Conservation (phyloP, 1,139 yeast genomes). For the Saccharomyces hybrid region DNA sequence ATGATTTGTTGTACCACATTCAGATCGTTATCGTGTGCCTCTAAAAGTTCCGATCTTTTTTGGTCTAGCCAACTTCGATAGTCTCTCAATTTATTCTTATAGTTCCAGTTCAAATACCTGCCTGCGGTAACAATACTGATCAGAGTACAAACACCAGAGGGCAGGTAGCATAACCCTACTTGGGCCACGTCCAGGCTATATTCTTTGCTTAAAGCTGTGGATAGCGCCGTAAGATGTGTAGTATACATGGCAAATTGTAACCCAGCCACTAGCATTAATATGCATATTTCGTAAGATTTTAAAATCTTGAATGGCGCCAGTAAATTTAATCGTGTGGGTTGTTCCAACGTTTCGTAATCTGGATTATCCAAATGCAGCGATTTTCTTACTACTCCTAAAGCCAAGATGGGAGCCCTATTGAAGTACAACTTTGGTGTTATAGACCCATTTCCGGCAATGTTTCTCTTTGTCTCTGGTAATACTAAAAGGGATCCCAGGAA, state of each 20-base stretch:
- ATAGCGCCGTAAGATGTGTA: slow-evolving; percentile 53
- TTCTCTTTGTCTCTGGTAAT: slow-evolving; percentile 66
- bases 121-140: slow-evolving; percentile 45
- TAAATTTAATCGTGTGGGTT: slow-evolving; percentile 31
- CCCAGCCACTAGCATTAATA: slow-evolving; percentile 35
- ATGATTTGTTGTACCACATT: slow-evolving; percentile 19
- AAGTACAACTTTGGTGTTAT: slow-evolving; percentile 36
- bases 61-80: slow-evolving; percentile 19
- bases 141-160: slow-evolving; percentile 55
- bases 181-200: slow-evolving; percentile 46
- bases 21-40: slow-evolving; percentile 16
- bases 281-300: slow-evolving; percentile 30
- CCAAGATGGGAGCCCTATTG: slow-evolving; percentile 39
- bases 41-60: slow-evolving; percentile 21
- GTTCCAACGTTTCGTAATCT: slow-evolving; percentile 28
- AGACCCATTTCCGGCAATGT: slow-evolving; percentile 61
- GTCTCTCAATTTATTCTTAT: slow-evolving; percentile 25
- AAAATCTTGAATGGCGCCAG: slow-evolving; percentile 43
- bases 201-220: slow-evolving; percentile 42
- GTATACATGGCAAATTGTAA: slow-evolving; percentile 62
- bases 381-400: slow-evolving; percentile 17
- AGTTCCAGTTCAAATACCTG: slow-evolving; percentile 39
- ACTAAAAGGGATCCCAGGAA: slow-evolving; percentile 35
- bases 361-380: slow-evolving; percentile 29
- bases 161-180: slow-evolving; percentile 56